phyloP scores from a whole-genome alignment of 768 basidiomycete species.

The Cystoderma amianthinum region DNA sequence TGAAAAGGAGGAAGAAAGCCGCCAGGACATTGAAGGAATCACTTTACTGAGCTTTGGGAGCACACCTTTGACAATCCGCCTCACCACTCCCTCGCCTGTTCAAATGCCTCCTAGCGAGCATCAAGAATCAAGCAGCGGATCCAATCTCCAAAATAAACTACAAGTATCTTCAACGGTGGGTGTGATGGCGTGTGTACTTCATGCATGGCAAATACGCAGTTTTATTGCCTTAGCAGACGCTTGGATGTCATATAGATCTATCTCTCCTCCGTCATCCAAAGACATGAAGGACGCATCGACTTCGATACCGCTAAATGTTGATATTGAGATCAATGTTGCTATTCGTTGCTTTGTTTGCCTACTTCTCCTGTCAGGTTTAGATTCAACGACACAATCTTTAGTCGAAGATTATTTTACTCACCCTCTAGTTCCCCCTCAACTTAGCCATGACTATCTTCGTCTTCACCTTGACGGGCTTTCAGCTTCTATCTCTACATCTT shows the following conservation, averaged over 20 bases:
- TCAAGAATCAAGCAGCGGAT: not conserved
- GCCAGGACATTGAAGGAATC: conserved; percentile 24
- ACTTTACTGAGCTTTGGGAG: conserved; percentile 54
- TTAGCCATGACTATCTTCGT: conserved; percentile 46
- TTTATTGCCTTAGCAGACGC: conserved; percentile 34
- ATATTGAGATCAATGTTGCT: conserved; percentile 3
- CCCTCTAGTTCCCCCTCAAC: conserved; percentile 51
- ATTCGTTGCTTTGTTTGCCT: conserved; percentile 38
- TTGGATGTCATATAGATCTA: conserved; percentile 14
- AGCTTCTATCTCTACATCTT: conserved; percentile 16
- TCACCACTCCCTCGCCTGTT: conserved; percentile 38
- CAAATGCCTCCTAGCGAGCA: conserved; percentile 7
- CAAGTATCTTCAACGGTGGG: conserved; percentile 38
- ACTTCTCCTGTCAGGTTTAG: conserved; percentile 31
- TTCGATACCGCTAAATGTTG: conserved; percentile 2
- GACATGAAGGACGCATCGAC: conserved; percentile 2
- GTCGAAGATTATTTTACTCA: conserved; percentile 41
- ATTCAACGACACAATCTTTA: conserved; percentile 4
- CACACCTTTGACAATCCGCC: conserved; percentile 50
- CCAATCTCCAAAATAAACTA: conserved; percentile 19
- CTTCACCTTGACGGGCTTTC: conserved; percentile 37
- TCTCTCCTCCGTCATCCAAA: conserved; percentile 7
- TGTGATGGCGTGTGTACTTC: conserved; percentile 46
- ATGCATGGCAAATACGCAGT: conserved; percentile 48
- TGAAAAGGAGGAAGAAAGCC: not conserved